A percentile compares a stretch with the other conserved stretches of the same genome.
Conservation (phyloP, 2,329 filamentous ascomycete species). For the Hymenoscyphus infarciens region DNA sequence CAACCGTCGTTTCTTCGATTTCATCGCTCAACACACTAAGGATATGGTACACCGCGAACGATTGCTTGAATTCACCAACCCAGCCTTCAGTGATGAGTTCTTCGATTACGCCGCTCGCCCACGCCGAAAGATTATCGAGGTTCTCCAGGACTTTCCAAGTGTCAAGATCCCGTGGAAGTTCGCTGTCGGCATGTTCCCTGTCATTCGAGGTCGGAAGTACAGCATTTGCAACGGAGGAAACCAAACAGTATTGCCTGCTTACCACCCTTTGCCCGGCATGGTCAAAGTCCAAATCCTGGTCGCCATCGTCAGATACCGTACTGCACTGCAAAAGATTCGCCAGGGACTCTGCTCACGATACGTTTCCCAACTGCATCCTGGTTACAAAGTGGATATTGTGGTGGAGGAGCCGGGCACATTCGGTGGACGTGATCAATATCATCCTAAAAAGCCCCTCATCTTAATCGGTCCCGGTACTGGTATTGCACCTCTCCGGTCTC, state of each 20-base stretch:
- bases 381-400: conserved; percentile 37
- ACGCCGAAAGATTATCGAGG: conserved; percentile 84
- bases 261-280: conserved; percentile 11
- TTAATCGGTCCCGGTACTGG: conserved; percentile 85
- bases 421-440: conserved; percentile 39
- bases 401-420: background rate
- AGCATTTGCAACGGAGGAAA: conserved; percentile 77
- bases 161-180: conserved; percentile 77
- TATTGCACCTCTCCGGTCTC: conserved; percentile 75
- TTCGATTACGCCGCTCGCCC: conserved; percentile 94
- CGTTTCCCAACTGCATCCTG: conserved; percentile 57
- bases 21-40: conserved; percentile 70
- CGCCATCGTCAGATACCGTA: conserved; percentile 88
- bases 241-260: conserved; percentile 15
- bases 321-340: conserved; percentile 77
- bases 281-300: conserved; percentile 69
- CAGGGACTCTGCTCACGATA: conserved; percentile 91
- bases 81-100: conserved; percentile 81
- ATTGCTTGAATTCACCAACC: conserved; percentile 76
- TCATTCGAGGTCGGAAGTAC: conserved; percentile 85
- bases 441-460: conserved; percentile 53
- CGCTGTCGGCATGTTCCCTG: conserved; percentile 69
- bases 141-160: conserved; percentile 83
- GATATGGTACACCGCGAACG: conserved; percentile 74
- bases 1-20: conserved; percentile 77